Conservation (phyloP, 768 basidiomycete genomes). For the Mycena leptocephala region DNA sequence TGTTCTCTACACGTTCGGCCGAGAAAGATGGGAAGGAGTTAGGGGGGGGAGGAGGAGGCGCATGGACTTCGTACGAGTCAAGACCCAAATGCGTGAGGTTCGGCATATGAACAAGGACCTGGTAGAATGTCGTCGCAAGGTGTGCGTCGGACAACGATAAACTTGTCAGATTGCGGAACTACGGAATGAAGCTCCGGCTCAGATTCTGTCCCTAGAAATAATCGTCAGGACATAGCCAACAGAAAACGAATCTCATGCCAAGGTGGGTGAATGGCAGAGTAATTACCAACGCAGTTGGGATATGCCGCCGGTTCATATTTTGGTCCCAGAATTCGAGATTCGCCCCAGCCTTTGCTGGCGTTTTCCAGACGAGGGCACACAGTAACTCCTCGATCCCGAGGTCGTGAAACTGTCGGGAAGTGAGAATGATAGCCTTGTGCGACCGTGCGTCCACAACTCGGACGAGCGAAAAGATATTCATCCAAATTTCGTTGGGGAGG, state of each 20-base stretch:
- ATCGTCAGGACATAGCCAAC: background rate
- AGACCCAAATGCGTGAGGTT: slow-evolving; percentile 3
- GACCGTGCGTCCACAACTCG: background rate
- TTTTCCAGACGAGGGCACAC: slow-evolving; percentile 1
- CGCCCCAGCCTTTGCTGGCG: background rate
- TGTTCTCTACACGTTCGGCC: background rate
- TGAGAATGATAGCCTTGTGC: background rate
- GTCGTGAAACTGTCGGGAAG: background rate
- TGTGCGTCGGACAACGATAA: background rate
- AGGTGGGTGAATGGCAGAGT: background rate
- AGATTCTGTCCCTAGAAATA: background rate
- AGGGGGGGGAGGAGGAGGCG: background rate
- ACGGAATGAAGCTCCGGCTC: background rate
- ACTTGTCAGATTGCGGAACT: background rate
- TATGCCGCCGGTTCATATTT: background rate
- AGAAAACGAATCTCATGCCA: background rate
- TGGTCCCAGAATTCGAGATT: background rate
- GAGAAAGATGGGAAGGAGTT: background rate
- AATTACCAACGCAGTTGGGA: background rate
- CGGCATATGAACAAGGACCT: background rate
- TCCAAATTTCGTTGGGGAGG: slow-evolving; percentile 7
- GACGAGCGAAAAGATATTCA: background rate
- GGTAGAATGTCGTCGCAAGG: background rate
- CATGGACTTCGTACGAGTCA: background rate
- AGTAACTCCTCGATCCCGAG: slow-evolving; percentile 2